Conservation (phyloP, 768 basidiomycete species). For the Boletus rubropictus region DNA sequence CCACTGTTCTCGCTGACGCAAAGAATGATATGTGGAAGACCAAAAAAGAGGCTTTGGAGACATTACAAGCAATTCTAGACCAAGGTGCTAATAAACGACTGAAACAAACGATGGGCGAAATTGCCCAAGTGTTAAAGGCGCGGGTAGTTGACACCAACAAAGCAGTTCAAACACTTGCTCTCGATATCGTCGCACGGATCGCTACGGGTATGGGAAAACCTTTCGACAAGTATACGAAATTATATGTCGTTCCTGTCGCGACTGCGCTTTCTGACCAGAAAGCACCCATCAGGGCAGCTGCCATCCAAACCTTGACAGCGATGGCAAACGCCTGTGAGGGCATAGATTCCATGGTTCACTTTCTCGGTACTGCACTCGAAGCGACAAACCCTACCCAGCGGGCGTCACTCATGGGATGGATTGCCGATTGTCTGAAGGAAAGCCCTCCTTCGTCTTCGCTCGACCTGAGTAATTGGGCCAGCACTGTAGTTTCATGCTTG, state of each 20-base stretch:
- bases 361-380: constrained; percentile 77
- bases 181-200: constrained; percentile 86
- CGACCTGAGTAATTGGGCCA: constrained; percentile 68
- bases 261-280: constrained; percentile 92
- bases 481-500: constrained; percentile 64
- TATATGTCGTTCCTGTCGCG: constrained; percentile 71
- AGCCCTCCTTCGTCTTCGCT: constrained; percentile 47
- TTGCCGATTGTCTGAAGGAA: constrained; percentile 72
- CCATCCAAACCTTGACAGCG: constrained; percentile 68
- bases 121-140: constrained; percentile 80
- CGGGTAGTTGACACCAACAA: constrained; percentile 92
- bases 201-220: constrained; percentile 93
- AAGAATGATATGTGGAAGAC: constrained; percentile 97
- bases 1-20: constrained; percentile 72
- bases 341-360: constrained; percentile 74
- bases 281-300: constrained; percentile 74
- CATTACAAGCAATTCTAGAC: constrained; percentile 76
- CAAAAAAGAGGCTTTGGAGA: constrained; percentile 91
- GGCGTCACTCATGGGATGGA: constrained; percentile 72
- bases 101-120: constrained; percentile 89
- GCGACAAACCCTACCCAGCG: constrained; percentile 83
- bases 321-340: constrained; percentile 83
- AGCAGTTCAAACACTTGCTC: constrained; percentile 81
- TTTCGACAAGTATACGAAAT: constrained; percentile 83
- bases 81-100: constrained; percentile 89